Percentiles rank a stretch among this genome's conserved stretches.
phyloP scores from a whole-genome alignment of 148 eudicot species.

The Chenopodium quinoa region DNA sequence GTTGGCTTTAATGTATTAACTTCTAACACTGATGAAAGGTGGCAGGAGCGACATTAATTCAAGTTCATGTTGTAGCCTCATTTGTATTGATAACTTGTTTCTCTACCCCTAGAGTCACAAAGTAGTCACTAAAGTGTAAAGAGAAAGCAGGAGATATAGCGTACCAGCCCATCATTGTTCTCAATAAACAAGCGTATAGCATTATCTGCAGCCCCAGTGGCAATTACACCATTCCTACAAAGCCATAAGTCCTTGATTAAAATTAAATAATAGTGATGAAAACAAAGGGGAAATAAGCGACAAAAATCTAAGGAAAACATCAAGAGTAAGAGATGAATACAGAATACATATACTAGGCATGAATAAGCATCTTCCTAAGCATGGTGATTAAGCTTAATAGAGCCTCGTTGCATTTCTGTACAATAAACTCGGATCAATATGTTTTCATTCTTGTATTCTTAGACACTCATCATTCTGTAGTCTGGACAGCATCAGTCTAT shows the following conservation, averaged over 20 bases:
- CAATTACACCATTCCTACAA: constrained; percentile 80
- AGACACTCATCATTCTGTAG: no score
- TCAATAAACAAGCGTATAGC: constrained; percentile 82
- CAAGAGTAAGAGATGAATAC: no score
- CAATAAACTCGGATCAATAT: no score
- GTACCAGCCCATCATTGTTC: constrained; percentile 61
- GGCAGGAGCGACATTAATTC: background rate
- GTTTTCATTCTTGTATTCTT: no score
- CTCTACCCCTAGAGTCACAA: background rate
- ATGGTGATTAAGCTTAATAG: no score
- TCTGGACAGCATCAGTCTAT: no score
- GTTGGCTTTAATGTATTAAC: background rate
- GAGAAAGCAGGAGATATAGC: constrained; percentile 10
- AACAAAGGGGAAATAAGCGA: background rate
- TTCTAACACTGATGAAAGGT: background rate
- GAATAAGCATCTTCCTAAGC: no score
- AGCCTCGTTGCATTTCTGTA: no score
- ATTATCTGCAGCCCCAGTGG: constrained; percentile 97
- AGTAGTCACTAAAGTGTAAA: background rate
- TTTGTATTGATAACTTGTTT: background rate
- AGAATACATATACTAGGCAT: no score
- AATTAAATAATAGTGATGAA: background rate
- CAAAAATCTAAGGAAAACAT: background rate
- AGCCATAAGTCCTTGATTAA: constrained; percentile 19
- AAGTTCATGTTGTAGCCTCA: background rate